Evolutionary conservation across 805 yeast species (phyloP).

Genomic region (Ogataea pignaliae): DNA sequence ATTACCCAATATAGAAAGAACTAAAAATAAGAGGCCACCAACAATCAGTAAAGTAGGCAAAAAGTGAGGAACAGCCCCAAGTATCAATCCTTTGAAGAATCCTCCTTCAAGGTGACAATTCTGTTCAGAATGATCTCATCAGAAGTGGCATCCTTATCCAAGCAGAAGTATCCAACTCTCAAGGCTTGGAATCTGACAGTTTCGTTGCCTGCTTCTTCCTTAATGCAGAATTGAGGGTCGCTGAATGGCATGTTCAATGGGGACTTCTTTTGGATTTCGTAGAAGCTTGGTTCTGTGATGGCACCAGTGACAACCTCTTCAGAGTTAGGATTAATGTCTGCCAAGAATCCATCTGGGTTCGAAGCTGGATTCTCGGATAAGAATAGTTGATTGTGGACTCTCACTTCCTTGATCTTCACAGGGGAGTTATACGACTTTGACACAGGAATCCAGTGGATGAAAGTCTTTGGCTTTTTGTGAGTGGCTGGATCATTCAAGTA

Average conservation of each 20-base stretch:
- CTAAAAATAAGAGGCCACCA: neutral
- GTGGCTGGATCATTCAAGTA: conserved; percentile 61
- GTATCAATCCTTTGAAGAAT: conserved; percentile 41
- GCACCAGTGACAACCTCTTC: conserved; percentile 65
- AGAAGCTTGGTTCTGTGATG: conserved; percentile 73
- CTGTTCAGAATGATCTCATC: conserved; percentile 74
- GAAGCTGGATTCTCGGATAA: conserved; percentile 86
- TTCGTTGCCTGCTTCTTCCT: conserved; percentile 68
- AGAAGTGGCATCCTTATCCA: conserved; percentile 70
- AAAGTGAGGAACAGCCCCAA: too few relatives aligned
- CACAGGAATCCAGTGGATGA: conserved; percentile 93
- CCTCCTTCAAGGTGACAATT: conserved; percentile 91
- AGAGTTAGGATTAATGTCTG: conserved; percentile 76
- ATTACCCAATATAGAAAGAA: neutral
- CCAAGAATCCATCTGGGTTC: conserved; percentile 82
- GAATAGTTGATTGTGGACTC: conserved; percentile 85
- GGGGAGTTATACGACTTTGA: conserved; percentile 59
- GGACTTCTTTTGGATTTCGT: conserved; percentile 59
- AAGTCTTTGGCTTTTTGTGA: conserved; percentile 85
- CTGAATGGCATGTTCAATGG: conserved; percentile 67
- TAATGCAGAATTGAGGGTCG: conserved; percentile 62
- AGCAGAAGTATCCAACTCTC: conserved; percentile 92
- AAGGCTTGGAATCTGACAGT: conserved; percentile 97
- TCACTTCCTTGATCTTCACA: conserved; percentile 63
- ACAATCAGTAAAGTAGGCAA: too few relatives aligned